Base-by-base conservation (phyloP, 805 yeast species). In the Suhomyces kilbournensis region DNA sequence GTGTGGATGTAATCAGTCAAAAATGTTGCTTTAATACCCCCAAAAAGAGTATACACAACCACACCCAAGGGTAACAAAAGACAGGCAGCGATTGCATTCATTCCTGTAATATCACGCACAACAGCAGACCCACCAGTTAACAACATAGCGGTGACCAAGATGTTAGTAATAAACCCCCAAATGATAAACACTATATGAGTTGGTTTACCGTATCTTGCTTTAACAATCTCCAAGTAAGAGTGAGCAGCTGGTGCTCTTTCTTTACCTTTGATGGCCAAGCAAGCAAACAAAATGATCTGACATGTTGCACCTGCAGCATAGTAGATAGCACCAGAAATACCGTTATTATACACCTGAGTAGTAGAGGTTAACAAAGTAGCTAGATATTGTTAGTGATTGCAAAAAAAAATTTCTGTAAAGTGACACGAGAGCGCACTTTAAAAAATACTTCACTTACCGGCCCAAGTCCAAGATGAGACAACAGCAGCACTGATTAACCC, bases 241-340 rank as follows among this genome's bases (percentile, higher is more conserved):
- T 92, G 97, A 2, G 96, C 96, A 47, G 84, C 86, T 3, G 97
- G 97, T 12, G 97, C 97, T 58, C 85, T 82, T 65, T 86, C 86
- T 69, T 92, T 92, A 34, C 91, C 88, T 66, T 88, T 91, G 57
- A 92, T 90, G 10, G 97, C 97, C 53, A 90, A 69, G 44, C 90
- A 85, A 1, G 96, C 90, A 69, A 92, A 92, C 49, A 90, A 75
- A 20, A 90, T 85, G 59, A 92, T 88, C 67, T 92, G 97, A 51
- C 88, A 90, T 50, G 90, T 81, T 1, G 97, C 97, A 64, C 97
- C 98, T 3, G 94, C 82, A 7, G 96, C 97, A 66, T 92, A 92
- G 72, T 83, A 87, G 64, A 79, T 84, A 12, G 93, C 86, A 46
- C 96, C 96, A 32, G 85, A 70, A 40, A 92, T 81, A 62, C 98